A percentile compares a stretch with the other conserved stretches of the same genome.
These are phyloP conservation scores for Carallia pectinifolia DNA, from an alignment of 345 rosid genomes.

Conservation along the genomic window DNA sequence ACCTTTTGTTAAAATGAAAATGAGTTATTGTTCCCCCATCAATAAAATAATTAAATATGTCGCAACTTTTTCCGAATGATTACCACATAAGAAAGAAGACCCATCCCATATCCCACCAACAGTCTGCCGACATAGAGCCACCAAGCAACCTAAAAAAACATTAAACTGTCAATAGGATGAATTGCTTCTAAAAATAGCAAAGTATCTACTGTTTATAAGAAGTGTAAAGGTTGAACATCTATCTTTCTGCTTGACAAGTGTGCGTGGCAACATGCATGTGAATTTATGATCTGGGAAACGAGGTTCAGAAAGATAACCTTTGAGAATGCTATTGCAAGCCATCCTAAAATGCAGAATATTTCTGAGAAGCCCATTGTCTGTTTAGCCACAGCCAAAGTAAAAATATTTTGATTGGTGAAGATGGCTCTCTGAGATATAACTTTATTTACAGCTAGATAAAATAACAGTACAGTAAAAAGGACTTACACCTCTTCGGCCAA, in stretches of 20 bases:
- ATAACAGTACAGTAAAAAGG: neutral
- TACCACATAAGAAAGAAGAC: slow-evolving; percentile 78
- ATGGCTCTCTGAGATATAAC: neutral
- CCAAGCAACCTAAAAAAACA: slow-evolving; percentile 48
- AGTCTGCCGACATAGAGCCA: slow-evolving; percentile 69
- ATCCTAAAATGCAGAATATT: slow-evolving; percentile 60
- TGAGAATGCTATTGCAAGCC: slow-evolving; percentile 55
- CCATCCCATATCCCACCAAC: slow-evolving; percentile 67
- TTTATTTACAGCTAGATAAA: neutral
- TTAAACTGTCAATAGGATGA: neutral
- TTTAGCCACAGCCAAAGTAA: slow-evolving; percentile 4
- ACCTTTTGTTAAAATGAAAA: slow-evolving; percentile 36
- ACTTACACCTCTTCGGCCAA: slow-evolving; percentile 71
- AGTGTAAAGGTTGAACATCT: neutral
- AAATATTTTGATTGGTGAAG: neutral
- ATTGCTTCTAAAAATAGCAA: neutral
- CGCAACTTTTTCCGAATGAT: slow-evolving; percentile 5
- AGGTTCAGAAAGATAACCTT: slow-evolving; percentile 35
- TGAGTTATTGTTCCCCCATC: neutral
- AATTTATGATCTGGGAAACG: neutral
- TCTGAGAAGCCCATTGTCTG: slow-evolving; percentile 75
- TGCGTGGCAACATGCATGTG: neutral
- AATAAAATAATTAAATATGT: slow-evolving; percentile 1
- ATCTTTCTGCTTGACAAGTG: neutral
- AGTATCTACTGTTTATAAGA: neutral